A percentile compares a stretch with the other conserved stretches of the same genome.
These are phyloP conservation scores for Clausena lansium DNA, from an alignment of 345 rosid species.

Conservation along the genomic window DNA sequence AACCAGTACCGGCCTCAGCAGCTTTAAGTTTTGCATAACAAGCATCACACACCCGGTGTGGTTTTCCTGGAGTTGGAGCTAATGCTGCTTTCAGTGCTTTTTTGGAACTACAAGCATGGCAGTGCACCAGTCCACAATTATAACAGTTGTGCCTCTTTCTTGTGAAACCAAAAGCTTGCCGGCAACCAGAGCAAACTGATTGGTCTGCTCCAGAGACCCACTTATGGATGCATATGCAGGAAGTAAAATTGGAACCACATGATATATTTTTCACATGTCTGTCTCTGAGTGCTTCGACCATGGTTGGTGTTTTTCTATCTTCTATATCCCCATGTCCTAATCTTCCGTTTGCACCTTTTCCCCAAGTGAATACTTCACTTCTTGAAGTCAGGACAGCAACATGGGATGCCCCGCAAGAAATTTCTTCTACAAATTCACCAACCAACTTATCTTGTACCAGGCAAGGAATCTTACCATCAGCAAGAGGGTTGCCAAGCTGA, in stretches of 20 bases:
- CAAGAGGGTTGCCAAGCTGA: conserved; percentile 66
- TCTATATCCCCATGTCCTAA: conserved; percentile 88
- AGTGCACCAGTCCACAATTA: conserved; percentile 88
- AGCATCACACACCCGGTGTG: conserved; percentile 93
- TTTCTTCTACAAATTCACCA: conserved; percentile 95
- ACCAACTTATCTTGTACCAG: conserved; percentile 83
- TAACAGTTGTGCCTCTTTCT: conserved; percentile 95
- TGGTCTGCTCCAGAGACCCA: conserved; percentile 97
- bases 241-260: conserved; percentile 90
- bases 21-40: conserved; percentile 85
- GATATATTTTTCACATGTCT: conserved; percentile 86
- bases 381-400: conserved; percentile 82
- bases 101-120: conserved; percentile 95
- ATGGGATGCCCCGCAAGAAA: conserved; percentile 86
- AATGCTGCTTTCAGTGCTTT: conserved; percentile 92
- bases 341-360: conserved; percentile 85
- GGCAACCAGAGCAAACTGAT: conserved; percentile 87
- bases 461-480: conserved; percentile 74
- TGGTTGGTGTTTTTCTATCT: conserved; percentile 67
- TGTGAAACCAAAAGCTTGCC: conserved; percentile 93
- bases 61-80: conserved; percentile 98
- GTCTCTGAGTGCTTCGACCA: conserved; percentile 81
- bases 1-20: conserved; percentile 49
- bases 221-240: conserved; percentile 89
- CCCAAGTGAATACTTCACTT: conserved; percentile 97